Evolutionary conservation across 2,329 filamentous ascomycete genomes (phyloP), one percentile per base, ranked within the genome.

Genomic region (Fusarium illudens): DNA sequence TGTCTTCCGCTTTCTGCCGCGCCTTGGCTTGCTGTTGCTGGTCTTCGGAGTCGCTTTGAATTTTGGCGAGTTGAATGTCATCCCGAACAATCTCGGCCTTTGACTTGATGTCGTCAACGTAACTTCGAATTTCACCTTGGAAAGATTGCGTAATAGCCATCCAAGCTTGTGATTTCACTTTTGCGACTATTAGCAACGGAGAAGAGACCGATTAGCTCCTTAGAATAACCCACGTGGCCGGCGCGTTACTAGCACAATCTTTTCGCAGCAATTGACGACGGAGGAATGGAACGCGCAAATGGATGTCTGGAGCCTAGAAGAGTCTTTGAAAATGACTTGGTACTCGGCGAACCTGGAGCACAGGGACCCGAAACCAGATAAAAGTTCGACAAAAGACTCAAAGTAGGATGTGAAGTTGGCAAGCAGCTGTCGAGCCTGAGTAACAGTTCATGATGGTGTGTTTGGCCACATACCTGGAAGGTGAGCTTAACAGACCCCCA

Each of bases 401-500:
- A 71, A 70, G 13, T 71, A 71, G 1, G 67, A 63, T 1, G 67
- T 48, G 10, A 71, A 66, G 25, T 70, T 71, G 12, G 64, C 68
- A 0, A 71, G 67, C 6, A 67, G 4, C 65, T 68, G 2, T 19
- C 8, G 2, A 9, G 19, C 6, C n/a, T 49, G 9, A 46, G 22
- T 13, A 46, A 29, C n/a, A 0, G 10, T 46, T 7, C 42, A 17
- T 11, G 2, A 49, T 15, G 4, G 7, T 22, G 15, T 17, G 17
- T 12, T 6, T 20, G 17, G 17, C 22, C 4, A 4, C 42, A 6
- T 61, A 67, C 68, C 44, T n/a, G 17, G 10, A 70, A 67, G 10
- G 64, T 63, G 0, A 71, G 10, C 19, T 27, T 65, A 0, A 70
- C 15, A 0, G 67, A 65, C 0, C 64, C 68, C 68, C 68, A 71